phyloP scores from a whole-genome alignment of 192 early-diverging fungal genomes.

The Entomortierella lignicola region DNA sequence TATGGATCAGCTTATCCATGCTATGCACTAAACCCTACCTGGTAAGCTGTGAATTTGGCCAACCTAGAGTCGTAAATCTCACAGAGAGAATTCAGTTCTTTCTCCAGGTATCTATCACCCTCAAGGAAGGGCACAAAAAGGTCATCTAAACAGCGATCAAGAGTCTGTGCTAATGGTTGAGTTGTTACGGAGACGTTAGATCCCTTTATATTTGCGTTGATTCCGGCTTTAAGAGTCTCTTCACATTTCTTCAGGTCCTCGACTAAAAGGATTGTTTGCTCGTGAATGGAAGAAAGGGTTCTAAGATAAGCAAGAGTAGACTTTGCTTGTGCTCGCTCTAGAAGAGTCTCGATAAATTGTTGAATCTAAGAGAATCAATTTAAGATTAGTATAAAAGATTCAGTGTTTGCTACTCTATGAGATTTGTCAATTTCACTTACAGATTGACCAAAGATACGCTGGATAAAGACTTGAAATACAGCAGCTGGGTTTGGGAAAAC shows the following conservation, averaged over 20 bases:
- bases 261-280: slow-evolving; percentile 78
- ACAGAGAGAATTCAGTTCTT: slow-evolving; percentile 76
- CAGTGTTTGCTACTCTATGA: too few species aligned
- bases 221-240: slow-evolving; percentile 58
- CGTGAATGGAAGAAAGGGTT: slow-evolving; percentile 76
- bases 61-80: slow-evolving; percentile 66
- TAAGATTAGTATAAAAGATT: too few species aligned
- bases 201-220: slow-evolving; percentile 54
- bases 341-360: slow-evolving; percentile 85
- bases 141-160: slow-evolving; percentile 93
- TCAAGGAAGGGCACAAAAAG: slow-evolving; percentile 95
- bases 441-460: slow-evolving; percentile 96
- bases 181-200: slow-evolving; percentile 56
- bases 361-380: slow-evolving; percentile 73
- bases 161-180: slow-evolving; percentile 72
- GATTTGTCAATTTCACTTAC: slow-evolving; percentile 53
- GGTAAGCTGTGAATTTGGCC: slow-evolving; percentile 57
- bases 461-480: slow-evolving; percentile 94
- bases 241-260: slow-evolving; percentile 86
- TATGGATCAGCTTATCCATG: too few species aligned
- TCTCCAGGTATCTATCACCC: slow-evolving; percentile 86
- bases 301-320: slow-evolving; percentile 87
- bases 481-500: slow-evolving; percentile 93
- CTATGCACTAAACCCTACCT: slow-evolving; percentile 15
- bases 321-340: slow-evolving; percentile 74